Percentiles rank a stretch among this genome's conserved stretches.
Conservation (phyloP, 1,284 basidiomycete species). For the Irpex sp. region DNA sequence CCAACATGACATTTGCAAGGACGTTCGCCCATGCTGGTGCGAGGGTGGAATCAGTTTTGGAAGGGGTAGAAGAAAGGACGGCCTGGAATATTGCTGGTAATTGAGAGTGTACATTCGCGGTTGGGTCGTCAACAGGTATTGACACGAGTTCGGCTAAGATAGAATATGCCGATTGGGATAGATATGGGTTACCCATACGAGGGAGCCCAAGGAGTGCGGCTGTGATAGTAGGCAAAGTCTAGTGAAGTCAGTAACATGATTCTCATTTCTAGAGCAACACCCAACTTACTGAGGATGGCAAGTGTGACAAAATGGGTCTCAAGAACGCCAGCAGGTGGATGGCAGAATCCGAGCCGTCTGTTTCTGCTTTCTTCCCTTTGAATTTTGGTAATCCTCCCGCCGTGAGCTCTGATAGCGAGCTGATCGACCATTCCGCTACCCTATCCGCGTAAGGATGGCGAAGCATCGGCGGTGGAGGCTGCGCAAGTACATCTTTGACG, state of each 20-base stretch:
- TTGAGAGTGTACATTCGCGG: constrained; percentile 44
- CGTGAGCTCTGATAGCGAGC: constrained; percentile 65
- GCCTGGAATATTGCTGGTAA: constrained; percentile 72
- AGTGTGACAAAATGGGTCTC: constrained; percentile 58
- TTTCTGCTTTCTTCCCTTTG: constrained; percentile 62
- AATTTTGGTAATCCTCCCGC: constrained; percentile 57
- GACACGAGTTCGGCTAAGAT: constrained; percentile 76
- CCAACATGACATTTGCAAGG: constrained; percentile 66
- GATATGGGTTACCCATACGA: constrained; percentile 78
- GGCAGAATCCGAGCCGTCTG: constrained; percentile 65
- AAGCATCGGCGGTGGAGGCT: constrained; percentile 72
- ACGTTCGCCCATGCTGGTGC: constrained; percentile 74
- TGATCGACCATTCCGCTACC: constrained; percentile 78
- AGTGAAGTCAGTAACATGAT: constrained; percentile 14
- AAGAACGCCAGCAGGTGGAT: constrained; percentile 81
- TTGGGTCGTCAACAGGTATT: constrained; percentile 45
- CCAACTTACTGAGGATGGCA: constrained; percentile 60
- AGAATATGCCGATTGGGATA: constrained; percentile 81
- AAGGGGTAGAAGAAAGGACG: constrained; percentile 72
- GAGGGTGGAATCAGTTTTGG: constrained; percentile 56
- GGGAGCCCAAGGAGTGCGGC: constrained; percentile 74
- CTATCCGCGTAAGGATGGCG: constrained; percentile 84
- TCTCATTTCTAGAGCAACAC: constrained; percentile 4
- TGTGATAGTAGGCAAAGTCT: constrained; percentile 73
- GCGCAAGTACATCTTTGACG: constrained; percentile 70